These are phyloP conservation scores for Leccinum boreale DNA, from an alignment of 768 basidiomycete species.

Conservation along the genomic window DNA sequence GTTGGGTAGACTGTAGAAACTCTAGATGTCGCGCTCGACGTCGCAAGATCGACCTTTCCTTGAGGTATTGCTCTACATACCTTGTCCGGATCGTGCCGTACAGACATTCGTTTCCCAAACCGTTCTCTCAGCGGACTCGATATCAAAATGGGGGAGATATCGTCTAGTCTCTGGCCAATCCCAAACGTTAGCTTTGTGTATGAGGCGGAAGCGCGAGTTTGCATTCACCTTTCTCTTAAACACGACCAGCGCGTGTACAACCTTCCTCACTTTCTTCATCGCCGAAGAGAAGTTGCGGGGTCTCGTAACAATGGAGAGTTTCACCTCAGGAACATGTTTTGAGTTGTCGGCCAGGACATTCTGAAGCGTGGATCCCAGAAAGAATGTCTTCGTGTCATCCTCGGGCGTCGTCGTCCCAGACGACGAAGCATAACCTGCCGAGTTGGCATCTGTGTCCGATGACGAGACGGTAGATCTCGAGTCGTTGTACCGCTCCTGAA, in stretches of 20 bases:
- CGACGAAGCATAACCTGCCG: slow-evolving; percentile 22
- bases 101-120: slow-evolving; percentile 28
- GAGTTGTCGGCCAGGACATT: slow-evolving; percentile 4
- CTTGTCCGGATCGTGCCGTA: slow-evolving; percentile 25
- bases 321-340: background rate
- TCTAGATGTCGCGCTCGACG: slow-evolving; percentile 3
- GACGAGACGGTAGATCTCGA: slow-evolving; percentile 12
- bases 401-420: slow-evolving; percentile 33
- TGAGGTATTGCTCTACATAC: slow-evolving; percentile 12
- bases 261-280: slow-evolving; percentile 24
- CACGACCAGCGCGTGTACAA: slow-evolving; percentile 12
- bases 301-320: slow-evolving; percentile 9
- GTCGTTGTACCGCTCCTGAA: slow-evolving; percentile 3
- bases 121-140: slow-evolving; percentile 28
- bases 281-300: slow-evolving; percentile 14
- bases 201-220: background rate
- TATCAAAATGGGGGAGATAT: slow-evolving; percentile 21
- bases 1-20: slow-evolving; percentile 29
- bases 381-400: slow-evolving; percentile 24
- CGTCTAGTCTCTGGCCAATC: slow-evolving; percentile 18
- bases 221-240: slow-evolving; percentile 27
- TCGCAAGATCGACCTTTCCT: background rate
- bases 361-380: slow-evolving; percentile 15
- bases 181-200: background rate
- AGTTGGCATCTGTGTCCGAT: slow-evolving; percentile 23